Percentiles rank a stretch among this genome's conserved stretches.
Conservation (phyloP, 176 grass and related monocot genomes). For the Bolboschoenus planiculmis region DNA sequence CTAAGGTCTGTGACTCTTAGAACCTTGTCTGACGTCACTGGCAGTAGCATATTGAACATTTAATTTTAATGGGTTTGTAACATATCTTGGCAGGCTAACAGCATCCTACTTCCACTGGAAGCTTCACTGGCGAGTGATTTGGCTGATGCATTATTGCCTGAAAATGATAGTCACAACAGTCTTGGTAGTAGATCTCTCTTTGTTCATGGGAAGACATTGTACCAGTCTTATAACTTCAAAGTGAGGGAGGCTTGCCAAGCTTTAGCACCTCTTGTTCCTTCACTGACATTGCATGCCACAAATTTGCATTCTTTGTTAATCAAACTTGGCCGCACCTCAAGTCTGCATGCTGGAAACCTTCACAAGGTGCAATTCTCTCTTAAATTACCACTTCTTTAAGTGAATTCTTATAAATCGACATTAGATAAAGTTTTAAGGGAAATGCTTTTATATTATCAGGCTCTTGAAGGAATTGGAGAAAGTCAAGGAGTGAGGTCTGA, state of each 20-base stretch:
- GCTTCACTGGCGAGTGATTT: slow-evolving; percentile 67
- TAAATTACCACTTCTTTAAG: not conserved
- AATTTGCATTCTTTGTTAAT: slow-evolving; percentile 73
- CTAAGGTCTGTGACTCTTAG: slow-evolving; percentile 52
- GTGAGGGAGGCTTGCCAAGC: slow-evolving; percentile 71
- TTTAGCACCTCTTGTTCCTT: slow-evolving; percentile 56
- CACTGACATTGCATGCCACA: slow-evolving; percentile 47
- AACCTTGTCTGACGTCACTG: slow-evolving; percentile 26
- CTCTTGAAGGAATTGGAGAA: slow-evolving; percentile 87
- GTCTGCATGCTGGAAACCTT: slow-evolving; percentile 88
- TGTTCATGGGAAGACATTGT: slow-evolving; percentile 67
- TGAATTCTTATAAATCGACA: not conserved
- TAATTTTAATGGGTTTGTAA: slow-evolving; percentile 27
- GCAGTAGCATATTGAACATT: slow-evolving; percentile 12
- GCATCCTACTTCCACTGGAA: slow-evolving; percentile 81
- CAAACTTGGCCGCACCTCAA: slow-evolving; percentile 77
- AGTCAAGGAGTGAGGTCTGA: slow-evolving; percentile 70
- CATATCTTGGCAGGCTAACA: slow-evolving; percentile 58
- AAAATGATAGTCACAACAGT: slow-evolving; percentile 50
- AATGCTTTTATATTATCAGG: slow-evolving; percentile 39
- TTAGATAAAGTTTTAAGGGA: not conserved
- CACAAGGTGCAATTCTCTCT: slow-evolving; percentile 60
- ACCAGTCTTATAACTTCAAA: slow-evolving; percentile 76
- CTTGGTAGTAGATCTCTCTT: slow-evolving; percentile 36
- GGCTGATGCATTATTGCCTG: slow-evolving; percentile 53